Evolutionary conservation across 2,329 filamentous ascomycete species (phyloP), one percentile per base, ranked within the genome.

Genomic region (Cephalotrichum gorgonifer): DNA sequence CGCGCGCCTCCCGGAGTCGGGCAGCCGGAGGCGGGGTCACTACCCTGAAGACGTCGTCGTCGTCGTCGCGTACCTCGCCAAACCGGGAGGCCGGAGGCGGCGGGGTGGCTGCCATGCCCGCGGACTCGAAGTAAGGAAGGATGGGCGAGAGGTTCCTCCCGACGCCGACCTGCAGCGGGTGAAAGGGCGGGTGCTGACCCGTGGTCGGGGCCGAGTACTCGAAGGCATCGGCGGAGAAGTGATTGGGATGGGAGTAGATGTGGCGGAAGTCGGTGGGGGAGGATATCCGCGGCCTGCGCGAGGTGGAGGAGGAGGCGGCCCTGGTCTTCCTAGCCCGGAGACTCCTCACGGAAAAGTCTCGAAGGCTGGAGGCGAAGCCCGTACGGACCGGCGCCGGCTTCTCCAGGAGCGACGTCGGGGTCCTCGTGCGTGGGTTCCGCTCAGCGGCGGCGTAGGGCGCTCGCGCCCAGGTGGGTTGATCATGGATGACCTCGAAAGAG

Each of bases 261-360:
- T 83, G 79, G 43, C 73, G 74, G 57, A 83, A 83, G 60, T 83
- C 69, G 44, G 72, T 72, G 3, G 79, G 79, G 20, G 68, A 68
- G 39, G 78, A 81, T 56, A 83, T 83, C 52, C 68, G 67, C 59
- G 74, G 73, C 61, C 74, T 68, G 62, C 35, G 23, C 17, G 22
- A 5, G 44, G 4, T 22, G 11, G 26, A 44, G 11, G 25, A 14
- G n/a, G n/a, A n/a, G n/a, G n/a, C n/a, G n/a, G n/a, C n/a, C n/a
- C n/a, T n/a, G n/a, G n/a, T n/a, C 12, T 39, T 39, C 35, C 17
- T 39, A 3, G 4, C 3, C 17, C 35, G 35, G 25, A 48, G 45
- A 25, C 27, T 17, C n/a, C 44, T n/a, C 11, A 23, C 20, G 44
- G 44, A 38, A 22, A 48, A 28, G 33, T 30, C 35, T 11, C 47